These are phyloP conservation scores for Leccinum obscurum DNA, from an alignment of 768 basidiomycete genomes.

Conservation along the genomic window DNA sequence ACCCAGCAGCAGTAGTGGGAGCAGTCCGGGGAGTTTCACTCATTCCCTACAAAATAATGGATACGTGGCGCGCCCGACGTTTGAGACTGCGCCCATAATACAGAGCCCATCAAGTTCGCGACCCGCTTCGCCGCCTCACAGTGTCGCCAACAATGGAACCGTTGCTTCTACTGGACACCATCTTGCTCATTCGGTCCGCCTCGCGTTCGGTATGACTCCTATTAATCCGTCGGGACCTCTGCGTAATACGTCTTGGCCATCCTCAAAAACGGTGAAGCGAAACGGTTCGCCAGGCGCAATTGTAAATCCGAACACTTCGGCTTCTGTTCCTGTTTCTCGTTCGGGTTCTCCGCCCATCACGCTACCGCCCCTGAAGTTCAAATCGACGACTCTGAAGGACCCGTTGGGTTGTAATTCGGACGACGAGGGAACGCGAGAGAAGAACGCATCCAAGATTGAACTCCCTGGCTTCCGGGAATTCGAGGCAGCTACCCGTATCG, in stretches of 20 bases:
- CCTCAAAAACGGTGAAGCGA: constrained; percentile 19
- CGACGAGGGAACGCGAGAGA: constrained; percentile 23
- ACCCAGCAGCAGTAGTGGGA: constrained; percentile 57
- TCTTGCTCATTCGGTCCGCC: constrained; percentile 80
- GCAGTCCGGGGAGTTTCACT: constrained; percentile 56
- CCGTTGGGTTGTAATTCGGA: constrained; percentile 19
- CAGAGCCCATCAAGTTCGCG: constrained; percentile 56
- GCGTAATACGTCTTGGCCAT: constrained; percentile 42
- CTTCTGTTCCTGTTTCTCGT: constrained; percentile 54
- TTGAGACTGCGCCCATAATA: constrained; percentile 32
- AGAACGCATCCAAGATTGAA: constrained; percentile 40
- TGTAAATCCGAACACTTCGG: constrained; percentile 13
- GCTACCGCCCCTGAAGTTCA: constrained; percentile 64
- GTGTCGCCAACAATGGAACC: constrained; percentile 27
- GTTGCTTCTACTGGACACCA: constrained; percentile 49
- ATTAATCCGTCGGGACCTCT: constrained; percentile 46
- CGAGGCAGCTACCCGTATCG: constrained; percentile 46
- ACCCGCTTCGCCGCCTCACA: constrained; percentile 57
- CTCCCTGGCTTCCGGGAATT: constrained; percentile 65
- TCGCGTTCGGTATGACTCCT: constrained; percentile 92
- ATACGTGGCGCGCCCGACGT: constrained; percentile 21
- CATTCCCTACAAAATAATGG: constrained; percentile 35
- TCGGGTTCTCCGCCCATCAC: constrained; percentile 71
- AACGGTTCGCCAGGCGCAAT: constrained; percentile 12
- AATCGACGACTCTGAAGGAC: constrained; percentile 23